A percentile compares a stretch with the other conserved stretches of the same genome.
Evolutionary conservation across 106 monocot genomes (phyloP).

Genomic region (Dioscorea dumetorum): DNA sequence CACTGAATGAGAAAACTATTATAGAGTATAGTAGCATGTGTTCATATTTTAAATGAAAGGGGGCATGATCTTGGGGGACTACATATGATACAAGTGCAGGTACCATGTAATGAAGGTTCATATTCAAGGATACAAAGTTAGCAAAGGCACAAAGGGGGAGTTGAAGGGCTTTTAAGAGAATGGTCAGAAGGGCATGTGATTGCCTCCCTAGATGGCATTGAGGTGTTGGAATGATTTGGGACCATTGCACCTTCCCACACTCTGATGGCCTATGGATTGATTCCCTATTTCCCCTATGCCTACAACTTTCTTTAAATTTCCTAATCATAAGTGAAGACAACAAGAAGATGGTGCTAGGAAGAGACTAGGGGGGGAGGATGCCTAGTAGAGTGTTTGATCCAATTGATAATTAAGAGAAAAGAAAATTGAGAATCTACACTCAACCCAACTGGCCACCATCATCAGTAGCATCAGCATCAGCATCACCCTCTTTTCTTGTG

Average conservation of each 20-base stretch:
- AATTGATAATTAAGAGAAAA: background rate
- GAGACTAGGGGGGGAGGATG: background rate
- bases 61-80: background rate
- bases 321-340: constrained; percentile 16
- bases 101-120: background rate
- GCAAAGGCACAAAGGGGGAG: background rate
- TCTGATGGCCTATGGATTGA: background rate
- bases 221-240: constrained; percentile 9
- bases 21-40: too few relatives aligned
- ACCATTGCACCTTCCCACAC: background rate
- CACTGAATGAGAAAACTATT: background rate
- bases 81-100: background rate
- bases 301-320: constrained; percentile 6
- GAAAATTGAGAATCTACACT: background rate
- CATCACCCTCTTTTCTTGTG: background rate
- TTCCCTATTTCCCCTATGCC: background rate
- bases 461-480: background rate
- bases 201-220: background rate
- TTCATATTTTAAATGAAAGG: too few relatives aligned
- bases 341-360: constrained; percentile 4
- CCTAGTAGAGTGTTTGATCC: background rate
- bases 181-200: constrained; percentile 13
- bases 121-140: background rate
- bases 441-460: background rate
- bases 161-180: background rate